Conservation (phyloP, 345 rosid genomes). For the Acer negundo region DNA sequence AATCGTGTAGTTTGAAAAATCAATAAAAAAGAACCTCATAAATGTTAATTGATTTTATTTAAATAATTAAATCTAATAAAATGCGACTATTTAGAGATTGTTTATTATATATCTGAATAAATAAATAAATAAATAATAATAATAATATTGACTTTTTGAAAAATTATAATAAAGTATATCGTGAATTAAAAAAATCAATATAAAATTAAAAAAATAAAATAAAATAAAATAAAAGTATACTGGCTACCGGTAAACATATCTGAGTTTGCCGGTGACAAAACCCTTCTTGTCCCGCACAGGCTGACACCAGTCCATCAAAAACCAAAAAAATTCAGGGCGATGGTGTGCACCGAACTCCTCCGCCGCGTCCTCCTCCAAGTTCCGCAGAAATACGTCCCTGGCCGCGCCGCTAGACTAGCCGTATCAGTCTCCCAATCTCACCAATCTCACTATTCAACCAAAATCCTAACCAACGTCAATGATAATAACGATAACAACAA, state of each 20-base stretch:
- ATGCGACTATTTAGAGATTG: too few relatives aligned
- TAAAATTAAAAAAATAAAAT: too few relatives aligned
- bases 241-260: not conserved
- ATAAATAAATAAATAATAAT: too few relatives aligned
- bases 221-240: too few relatives aligned
- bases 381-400: constrained; percentile 7
- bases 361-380: constrained; percentile 38
- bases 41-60: too few relatives aligned
- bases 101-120: too few relatives aligned
- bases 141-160: too few relatives aligned
- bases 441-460: constrained; percentile 27
- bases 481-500: constrained; percentile 8
- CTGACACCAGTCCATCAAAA: not conserved
- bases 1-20: too few relatives aligned
- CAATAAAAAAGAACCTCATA: too few relatives aligned
- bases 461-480: not conserved
- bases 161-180: too few relatives aligned
- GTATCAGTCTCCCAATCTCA: constrained; percentile 14
- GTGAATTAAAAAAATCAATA: too few relatives aligned
- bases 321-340: not conserved
- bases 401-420: not conserved
- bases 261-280: constrained; percentile 1
- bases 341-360: constrained; percentile 35
- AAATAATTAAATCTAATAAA: too few relatives aligned
- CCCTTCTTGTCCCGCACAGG: not conserved